Evolutionary conservation across 2,329 filamentous ascomycete species (phyloP).

Genomic region (Epichloe baconii): DNA sequence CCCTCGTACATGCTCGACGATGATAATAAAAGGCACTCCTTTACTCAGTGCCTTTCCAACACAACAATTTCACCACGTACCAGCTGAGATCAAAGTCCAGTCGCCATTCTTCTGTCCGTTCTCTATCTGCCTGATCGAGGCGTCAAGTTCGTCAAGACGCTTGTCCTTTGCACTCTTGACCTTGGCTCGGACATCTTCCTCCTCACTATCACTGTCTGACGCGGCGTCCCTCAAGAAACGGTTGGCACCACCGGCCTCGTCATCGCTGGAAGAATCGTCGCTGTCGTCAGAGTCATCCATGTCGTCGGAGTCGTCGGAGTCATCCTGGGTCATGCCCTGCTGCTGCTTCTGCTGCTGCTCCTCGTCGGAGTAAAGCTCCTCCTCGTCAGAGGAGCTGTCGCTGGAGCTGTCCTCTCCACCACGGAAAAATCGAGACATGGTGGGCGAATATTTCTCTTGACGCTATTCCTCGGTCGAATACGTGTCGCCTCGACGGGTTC

Average conservation of each 20-base stretch:
- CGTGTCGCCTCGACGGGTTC: constrained; percentile 6
- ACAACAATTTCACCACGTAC: constrained; percentile 37
- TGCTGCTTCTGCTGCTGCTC: constrained; percentile 22
- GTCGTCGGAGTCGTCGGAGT: constrained; percentile 27
- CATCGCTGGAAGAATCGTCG: constrained; percentile 47
- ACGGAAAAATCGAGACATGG: constrained; percentile 95
- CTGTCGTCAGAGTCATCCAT: constrained; percentile 37
- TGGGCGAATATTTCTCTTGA: constrained; percentile 25
- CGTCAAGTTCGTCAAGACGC: constrained; percentile 84
- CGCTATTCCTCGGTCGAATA: constrained; percentile 4
- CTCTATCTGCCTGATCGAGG: constrained; percentile 79
- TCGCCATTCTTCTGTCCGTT: constrained; percentile 97
- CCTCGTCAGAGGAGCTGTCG: constrained; percentile 92
- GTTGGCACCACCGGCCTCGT: constrained; percentile 58
- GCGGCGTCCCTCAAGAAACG: constrained; percentile 69
- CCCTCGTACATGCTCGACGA: background rate
- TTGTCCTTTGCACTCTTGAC: constrained; percentile 99
- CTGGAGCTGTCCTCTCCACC: constrained; percentile 84
- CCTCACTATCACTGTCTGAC: constrained; percentile 72
- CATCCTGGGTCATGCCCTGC: constrained; percentile 23
- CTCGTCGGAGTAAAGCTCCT: constrained; percentile 66
- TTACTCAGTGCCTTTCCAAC: background rate
- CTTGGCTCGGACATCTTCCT: constrained; percentile 71
- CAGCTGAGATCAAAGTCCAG: constrained; percentile 83
- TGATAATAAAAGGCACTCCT: background rate